phyloP scores from a whole-genome alignment of 2,329 filamentous ascomycete genomes.

The Nemania serpens region DNA sequence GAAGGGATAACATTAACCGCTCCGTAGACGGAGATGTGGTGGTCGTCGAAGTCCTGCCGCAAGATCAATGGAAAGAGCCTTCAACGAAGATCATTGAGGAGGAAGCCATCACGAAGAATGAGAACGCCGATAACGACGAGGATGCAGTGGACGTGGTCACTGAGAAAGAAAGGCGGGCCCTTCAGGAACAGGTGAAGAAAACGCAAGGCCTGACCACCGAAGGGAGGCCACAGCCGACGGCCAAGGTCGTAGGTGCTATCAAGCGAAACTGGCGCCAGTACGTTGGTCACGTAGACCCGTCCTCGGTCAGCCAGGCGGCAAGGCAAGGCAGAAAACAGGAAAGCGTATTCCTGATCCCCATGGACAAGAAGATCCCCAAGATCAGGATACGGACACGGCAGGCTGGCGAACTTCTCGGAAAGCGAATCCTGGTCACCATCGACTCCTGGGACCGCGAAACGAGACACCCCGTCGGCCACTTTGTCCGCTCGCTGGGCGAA shows the following conservation, averaged over 20 bases:
- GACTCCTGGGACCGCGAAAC: constrained; percentile 96
- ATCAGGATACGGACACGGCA: constrained; percentile 92
- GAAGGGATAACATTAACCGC: constrained; percentile 94
- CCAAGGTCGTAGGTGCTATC: constrained; percentile 86
- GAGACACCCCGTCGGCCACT: constrained; percentile 89
- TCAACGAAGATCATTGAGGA: constrained; percentile 97
- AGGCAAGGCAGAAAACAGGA: constrained; percentile 84
- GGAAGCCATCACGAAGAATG: constrained; percentile 86
- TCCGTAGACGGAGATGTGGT: constrained; percentile 91
- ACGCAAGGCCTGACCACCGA: constrained; percentile 78
- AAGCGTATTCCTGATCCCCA: constrained; percentile 91
- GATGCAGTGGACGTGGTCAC: constrained; percentile 79
- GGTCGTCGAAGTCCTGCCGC: constrained; percentile 88
- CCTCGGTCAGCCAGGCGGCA: constrained; percentile 74
- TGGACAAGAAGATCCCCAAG: constrained; percentile 98
- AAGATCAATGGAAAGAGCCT: constrained; percentile 95
- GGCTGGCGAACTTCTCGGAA: constrained; percentile 84
- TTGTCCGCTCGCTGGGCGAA: constrained; percentile 89
- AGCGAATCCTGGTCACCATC: constrained; percentile 89
- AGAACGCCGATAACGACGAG: constrained; percentile 89
- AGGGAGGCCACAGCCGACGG: constrained; percentile 83
- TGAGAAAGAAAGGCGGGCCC: constrained; percentile 80
- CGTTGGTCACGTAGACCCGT: constrained; percentile 90
- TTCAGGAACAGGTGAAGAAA: constrained; percentile 90
- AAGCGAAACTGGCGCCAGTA: constrained; percentile 99